A percentile compares a stretch with the other conserved stretches of the same genome.
Evolutionary conservation across 2,329 filamentous ascomycete species (phyloP).

Genomic region (Lachnellula cervina): DNA sequence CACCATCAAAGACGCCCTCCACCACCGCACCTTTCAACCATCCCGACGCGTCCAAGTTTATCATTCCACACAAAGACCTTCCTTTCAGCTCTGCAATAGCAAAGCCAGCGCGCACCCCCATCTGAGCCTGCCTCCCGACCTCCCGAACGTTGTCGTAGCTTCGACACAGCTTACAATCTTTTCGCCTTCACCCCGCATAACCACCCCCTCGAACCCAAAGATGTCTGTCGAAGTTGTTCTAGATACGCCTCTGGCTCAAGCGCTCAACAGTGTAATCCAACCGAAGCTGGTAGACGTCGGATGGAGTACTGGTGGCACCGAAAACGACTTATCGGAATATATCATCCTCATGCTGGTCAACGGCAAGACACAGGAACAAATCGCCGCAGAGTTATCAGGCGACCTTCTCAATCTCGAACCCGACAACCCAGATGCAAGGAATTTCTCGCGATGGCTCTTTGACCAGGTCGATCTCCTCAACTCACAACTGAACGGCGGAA

Average conservation of each 20-base stretch:
- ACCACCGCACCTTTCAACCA: not conserved
- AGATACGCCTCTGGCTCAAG: conserved; percentile 78
- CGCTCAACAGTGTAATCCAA: conserved; percentile 77
- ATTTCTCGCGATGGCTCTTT: conserved; percentile 93
- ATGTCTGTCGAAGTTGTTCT: conserved; percentile 77
- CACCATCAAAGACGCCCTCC: not conserved
- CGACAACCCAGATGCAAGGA: conserved; percentile 74
- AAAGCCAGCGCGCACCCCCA: not conserved
- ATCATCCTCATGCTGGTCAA: conserved; percentile 97
- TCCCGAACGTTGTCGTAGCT: not conserved
- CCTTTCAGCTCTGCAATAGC: not conserved
- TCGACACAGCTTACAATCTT: conserved; percentile 6
- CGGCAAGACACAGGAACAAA: conserved; percentile 86
- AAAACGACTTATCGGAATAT: conserved; percentile 78
- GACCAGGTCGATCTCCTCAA: conserved; percentile 70
- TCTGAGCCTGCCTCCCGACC: not conserved
- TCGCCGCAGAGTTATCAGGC: conserved; percentile 79
- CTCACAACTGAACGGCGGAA: conserved; percentile 52
- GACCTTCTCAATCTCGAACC: conserved; percentile 79
- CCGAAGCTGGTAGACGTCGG: conserved; percentile 89
- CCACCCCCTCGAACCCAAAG: conserved; percentile 27
- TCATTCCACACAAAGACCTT: not conserved
- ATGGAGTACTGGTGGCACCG: conserved; percentile 74
- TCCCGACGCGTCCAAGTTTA: conserved; percentile 2
- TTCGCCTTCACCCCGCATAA: conserved; percentile 10